Conservation (phyloP, 2,329 filamentous ascomycete genomes). For the Microcyclosporella mali region DNA sequence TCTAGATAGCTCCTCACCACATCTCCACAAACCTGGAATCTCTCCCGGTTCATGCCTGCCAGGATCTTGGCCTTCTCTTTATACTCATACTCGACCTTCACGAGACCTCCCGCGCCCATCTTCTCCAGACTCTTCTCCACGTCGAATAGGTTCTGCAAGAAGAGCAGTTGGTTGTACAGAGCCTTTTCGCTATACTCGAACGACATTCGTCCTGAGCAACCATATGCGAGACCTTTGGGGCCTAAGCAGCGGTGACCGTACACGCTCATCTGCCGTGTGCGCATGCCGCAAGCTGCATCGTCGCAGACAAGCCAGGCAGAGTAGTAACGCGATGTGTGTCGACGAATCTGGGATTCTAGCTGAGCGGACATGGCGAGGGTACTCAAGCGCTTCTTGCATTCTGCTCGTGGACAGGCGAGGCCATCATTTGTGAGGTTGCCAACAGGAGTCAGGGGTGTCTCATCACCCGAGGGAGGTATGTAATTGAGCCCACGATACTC, state of each 20-base stretch:
- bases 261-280: slow-evolving; percentile 86
- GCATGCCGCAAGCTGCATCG: slow-evolving; percentile 76
- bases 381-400: slow-evolving; percentile 60
- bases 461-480: slow-evolving; percentile 22
- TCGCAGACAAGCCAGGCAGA: slow-evolving; percentile 88
- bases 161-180: slow-evolving; percentile 91
- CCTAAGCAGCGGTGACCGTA: slow-evolving; percentile 88
- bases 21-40: slow-evolving; percentile 69
- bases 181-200: slow-evolving; percentile 85
- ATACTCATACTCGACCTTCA: slow-evolving; percentile 47
- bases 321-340: slow-evolving; percentile 77
- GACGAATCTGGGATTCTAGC: slow-evolving; percentile 75
- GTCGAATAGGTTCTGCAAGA: slow-evolving; percentile 79
- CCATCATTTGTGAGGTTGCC: slow-evolving; percentile 66
- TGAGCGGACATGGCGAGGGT: slow-evolving; percentile 76
- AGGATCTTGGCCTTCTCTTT: slow-evolving; percentile 59
- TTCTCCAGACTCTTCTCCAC: slow-evolving; percentile 67
- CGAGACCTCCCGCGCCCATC: slow-evolving; percentile 27
- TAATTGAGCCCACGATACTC: slow-evolving; percentile 68
- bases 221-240: slow-evolving; percentile 73
- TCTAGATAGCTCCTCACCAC: slow-evolving; percentile 58
- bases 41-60: slow-evolving; percentile 72
- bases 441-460: slow-evolving; percentile 35
- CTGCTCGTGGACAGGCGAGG: slow-evolving; percentile 59
- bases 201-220: slow-evolving; percentile 79